phyloP scores from a whole-genome alignment of 805 yeast species.

The Hanseniaspora singularis region DNA sequence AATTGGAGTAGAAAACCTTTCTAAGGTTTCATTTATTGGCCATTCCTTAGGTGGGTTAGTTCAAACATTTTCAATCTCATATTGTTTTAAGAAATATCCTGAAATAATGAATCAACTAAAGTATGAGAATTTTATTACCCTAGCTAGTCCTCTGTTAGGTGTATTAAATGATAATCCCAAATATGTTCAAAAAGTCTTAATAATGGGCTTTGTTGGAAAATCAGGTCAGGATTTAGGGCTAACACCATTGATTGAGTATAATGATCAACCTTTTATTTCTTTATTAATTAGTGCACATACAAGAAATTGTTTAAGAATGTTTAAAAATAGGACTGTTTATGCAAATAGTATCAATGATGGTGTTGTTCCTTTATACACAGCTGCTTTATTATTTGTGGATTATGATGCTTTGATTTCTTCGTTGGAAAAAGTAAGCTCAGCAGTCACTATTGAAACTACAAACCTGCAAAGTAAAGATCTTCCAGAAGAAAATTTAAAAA shows the following conservation, averaged over 20 bases:
- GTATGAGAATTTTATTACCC: slow-evolving; percentile 57
- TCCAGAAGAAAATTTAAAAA: slow-evolving; percentile 1
- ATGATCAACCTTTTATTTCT: slow-evolving; percentile 27
- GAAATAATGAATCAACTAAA: slow-evolving; percentile 48
- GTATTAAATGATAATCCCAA: slow-evolving; percentile 68
- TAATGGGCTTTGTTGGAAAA: slow-evolving; percentile 65
- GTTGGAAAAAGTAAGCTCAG: slow-evolving; percentile 21
- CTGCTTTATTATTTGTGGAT: slow-evolving; percentile 57
- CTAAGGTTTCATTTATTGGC: slow-evolving; percentile 57
- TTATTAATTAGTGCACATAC: slow-evolving; percentile 60
- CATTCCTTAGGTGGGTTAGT: slow-evolving; percentile 73
- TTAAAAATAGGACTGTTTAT: slow-evolving; percentile 55
- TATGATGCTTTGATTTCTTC: slow-evolving; percentile 37
- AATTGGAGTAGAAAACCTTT: slow-evolving; percentile 34
- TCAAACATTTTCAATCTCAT: slow-evolving; percentile 68
- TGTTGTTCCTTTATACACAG: slow-evolving; percentile 65
- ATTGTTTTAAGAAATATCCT: slow-evolving; percentile 54
- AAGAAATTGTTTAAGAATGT: slow-evolving; percentile 42
- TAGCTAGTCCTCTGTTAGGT: slow-evolving; percentile 69
- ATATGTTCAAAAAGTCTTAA: slow-evolving; percentile 54
- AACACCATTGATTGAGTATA: slow-evolving; percentile 34
- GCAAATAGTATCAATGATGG: slow-evolving; percentile 74
- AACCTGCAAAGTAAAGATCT: slow-evolving; percentile 15
- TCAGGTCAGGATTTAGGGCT: slow-evolving; percentile 72
- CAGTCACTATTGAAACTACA: neutral